Evolutionary conservation across 805 yeast species (phyloP), one percentile per base, ranked within the genome.

Genomic region (Priceomyces melissophilus): DNA sequence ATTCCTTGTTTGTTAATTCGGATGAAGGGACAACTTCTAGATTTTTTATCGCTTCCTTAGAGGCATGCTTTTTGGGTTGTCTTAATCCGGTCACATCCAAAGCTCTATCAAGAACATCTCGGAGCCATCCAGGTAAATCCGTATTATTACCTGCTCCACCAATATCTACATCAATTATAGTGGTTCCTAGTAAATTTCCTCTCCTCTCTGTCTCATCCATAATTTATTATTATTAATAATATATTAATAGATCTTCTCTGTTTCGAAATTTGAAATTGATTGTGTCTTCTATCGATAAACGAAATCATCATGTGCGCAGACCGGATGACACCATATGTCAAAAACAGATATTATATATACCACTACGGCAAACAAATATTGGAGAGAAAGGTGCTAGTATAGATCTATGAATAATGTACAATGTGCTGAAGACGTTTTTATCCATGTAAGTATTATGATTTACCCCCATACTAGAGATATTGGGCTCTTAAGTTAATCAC

Each of bases 401-500:
- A 5, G 8, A 20, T 20, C 25, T 20, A 20, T 20, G 25, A 20
- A 20, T 20, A 20, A 20, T 20, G 25, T 20, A 20, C 25, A 20
- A 20, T 20, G 25, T 20, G 8, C 7, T 20, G 25, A 20, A 20
- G 25, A 20, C 8, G 25, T 5, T 20, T n/a, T n/a, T n/a, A n/a
- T n/a, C n/a, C n/a, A 14, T 32, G 23, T 32, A 15, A 11, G 17
- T 13, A 27, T 28, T 3, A n/a, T n/a, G 10, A 13, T 10, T 31
- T 11, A 20, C 23, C 23, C 15, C 7, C 16, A 12, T 33, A 7
- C 40, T 48, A 65, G 41, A 76, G 51, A 54, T 81, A 81, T 52
- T 81, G 84, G 10, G 73, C 61, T 47, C 79, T 67, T 37, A 82
- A 64, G 43, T 72, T 73, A 34, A 69, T 67, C 14, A 82, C 81